phyloP scores from a whole-genome alignment of 2,329 filamentous ascomycete genomes.

The Scedosporium dehoogii region DNA sequence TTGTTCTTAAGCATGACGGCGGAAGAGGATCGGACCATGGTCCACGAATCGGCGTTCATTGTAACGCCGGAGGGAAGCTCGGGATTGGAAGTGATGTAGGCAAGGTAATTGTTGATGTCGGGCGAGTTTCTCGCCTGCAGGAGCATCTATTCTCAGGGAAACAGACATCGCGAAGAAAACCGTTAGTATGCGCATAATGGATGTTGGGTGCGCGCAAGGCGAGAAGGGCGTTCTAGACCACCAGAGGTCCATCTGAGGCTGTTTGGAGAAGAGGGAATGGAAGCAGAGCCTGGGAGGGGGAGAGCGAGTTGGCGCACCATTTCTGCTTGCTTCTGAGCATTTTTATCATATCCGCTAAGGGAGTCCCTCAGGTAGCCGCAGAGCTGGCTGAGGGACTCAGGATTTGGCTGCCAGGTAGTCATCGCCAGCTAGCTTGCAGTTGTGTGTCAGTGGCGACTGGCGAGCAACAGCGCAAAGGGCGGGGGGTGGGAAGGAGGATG shows the following conservation, averaged over 20 bases:
- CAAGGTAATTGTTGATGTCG: slow-evolving; percentile 95
- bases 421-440: slow-evolving; percentile 38
- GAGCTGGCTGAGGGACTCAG: slow-evolving; percentile 81
- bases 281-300: neutral
- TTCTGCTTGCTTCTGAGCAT: slow-evolving; percentile 81
- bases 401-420: slow-evolving; percentile 78
- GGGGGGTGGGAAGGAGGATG: neutral
- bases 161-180: slow-evolving; percentile 4
- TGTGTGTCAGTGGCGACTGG: slow-evolving; percentile 9
- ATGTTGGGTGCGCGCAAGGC: neutral
- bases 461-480: slow-evolving; percentile 9
- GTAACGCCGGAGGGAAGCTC: slow-evolving; percentile 51
- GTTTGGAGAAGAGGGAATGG: neutral
- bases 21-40: slow-evolving; percentile 73
- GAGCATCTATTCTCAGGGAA: slow-evolving; percentile 60
- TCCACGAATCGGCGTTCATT: slow-evolving; percentile 52
- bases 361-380: slow-evolving; percentile 86
- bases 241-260: neutral
- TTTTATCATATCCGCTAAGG: slow-evolving; percentile 70
- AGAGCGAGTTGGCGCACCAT: slow-evolving; percentile 44
- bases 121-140: slow-evolving; percentile 77
- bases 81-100: slow-evolving; percentile 73
- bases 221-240: neutral
- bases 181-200: slow-evolving; percentile 12
- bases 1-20: slow-evolving; percentile 96